These are phyloP conservation scores for Hypholoma sublateritium DNA, from an alignment of 768 basidiomycete genomes.

Conservation along the genomic window DNA sequence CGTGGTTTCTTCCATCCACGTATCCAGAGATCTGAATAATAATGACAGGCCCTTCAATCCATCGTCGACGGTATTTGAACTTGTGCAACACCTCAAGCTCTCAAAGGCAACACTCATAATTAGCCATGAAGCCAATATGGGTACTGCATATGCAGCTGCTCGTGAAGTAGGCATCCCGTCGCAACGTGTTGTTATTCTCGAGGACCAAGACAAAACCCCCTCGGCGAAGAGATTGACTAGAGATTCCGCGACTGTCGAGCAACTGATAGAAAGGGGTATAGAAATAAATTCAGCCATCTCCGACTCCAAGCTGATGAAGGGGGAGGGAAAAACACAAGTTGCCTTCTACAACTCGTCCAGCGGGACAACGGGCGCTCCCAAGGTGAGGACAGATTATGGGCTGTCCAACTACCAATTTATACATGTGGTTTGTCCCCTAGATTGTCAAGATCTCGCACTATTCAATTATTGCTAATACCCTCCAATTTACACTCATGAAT, in stretches of 20 bases:
- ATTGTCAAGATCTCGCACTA: constrained; percentile 10
- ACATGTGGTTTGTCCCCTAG: background rate
- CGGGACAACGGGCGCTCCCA: constrained; percentile 8
- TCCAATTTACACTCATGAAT: constrained; percentile 1
- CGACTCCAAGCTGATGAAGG: background rate
- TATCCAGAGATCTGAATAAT: background rate
- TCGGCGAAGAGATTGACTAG: background rate
- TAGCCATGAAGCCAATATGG: constrained; percentile 2
- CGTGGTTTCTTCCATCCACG: background rate
- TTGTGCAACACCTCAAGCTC: constrained; percentile 4
- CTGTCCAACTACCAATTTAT: too few relatives aligned
- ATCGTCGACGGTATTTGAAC: constrained; percentile 1
- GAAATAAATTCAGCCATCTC: background rate
- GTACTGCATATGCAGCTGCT: constrained; percentile 2
- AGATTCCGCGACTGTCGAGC: background rate
- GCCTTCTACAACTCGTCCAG: constrained; percentile 10
- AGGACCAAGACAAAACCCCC: constrained; percentile 3
- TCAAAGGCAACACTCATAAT: constrained; percentile 6
- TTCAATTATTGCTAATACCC: constrained; percentile 6
- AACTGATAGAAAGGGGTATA: constrained; percentile 1
- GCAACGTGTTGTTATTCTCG: constrained; percentile 2
- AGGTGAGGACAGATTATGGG: background rate
- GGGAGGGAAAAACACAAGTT: constrained; percentile 7
- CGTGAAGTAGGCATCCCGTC: background rate
- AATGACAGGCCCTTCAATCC: constrained; percentile 6